Percentiles rank a stretch among this genome's conserved stretches.
phyloP scores from a whole-genome alignment of 306 rosid genomes.

The Cicer judaicum region DNA sequence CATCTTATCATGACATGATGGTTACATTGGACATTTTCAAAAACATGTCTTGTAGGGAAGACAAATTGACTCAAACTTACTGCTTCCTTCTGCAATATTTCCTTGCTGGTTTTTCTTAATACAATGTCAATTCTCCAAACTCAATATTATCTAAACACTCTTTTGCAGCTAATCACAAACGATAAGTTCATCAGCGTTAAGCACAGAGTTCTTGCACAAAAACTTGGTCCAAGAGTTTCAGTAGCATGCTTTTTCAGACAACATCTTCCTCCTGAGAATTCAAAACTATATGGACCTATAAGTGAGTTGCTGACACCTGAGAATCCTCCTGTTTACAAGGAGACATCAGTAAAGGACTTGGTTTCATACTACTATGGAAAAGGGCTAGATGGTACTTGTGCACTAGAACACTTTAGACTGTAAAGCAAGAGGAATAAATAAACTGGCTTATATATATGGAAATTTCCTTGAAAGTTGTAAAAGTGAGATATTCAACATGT shows the following conservation, averaged over 20 bases:
- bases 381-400: constrained; percentile 33
- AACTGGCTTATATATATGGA: background rate
- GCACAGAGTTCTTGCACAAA: constrained; percentile 36
- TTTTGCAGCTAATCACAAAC: constrained; percentile 34
- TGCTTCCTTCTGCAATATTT: too few relatives aligned
- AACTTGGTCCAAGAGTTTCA: constrained; percentile 25
- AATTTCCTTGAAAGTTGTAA: background rate
- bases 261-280: constrained; percentile 25
- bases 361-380: background rate
- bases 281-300: constrained; percentile 32
- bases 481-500: background rate
- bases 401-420: constrained; percentile 22
- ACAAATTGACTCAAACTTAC: too few relatives aligned
- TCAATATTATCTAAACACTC: background rate
- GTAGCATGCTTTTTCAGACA: constrained; percentile 37
- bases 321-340: constrained; percentile 35
- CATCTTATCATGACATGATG: too few relatives aligned
- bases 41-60: too few relatives aligned
- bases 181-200: constrained; percentile 23
- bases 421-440: background rate
- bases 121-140: background rate
- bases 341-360: constrained; percentile 4
- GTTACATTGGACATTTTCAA: too few relatives aligned
- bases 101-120: too few relatives aligned
- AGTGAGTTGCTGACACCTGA: constrained; percentile 25